Conservation (phyloP, 75 land plant genomes). For the Adiantum capillusveneris region DNA sequence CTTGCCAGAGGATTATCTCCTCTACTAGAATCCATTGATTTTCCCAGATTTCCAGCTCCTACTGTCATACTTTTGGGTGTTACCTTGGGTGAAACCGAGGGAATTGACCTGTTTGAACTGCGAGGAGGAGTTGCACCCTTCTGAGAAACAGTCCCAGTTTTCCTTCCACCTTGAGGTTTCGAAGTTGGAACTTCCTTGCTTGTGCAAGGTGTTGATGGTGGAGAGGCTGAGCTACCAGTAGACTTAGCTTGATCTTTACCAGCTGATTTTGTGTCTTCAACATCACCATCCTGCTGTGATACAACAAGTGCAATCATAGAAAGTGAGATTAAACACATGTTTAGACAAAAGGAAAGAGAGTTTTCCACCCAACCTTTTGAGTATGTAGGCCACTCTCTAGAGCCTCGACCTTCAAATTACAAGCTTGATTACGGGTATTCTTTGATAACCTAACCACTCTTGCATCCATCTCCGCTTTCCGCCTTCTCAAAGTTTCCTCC, state of each 20-base stretch:
- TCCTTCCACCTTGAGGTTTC: not conserved
- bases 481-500: conserved; percentile 71
- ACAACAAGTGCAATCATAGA: not conserved
- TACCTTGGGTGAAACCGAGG: not conserved
- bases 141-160: not conserved
- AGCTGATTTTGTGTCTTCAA: not conserved
- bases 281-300: not conserved
- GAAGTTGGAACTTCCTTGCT: not conserved
- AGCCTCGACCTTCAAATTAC: not conserved
- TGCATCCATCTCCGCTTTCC: conserved; percentile 68
- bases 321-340: not conserved
- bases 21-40: not conserved
- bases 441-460: conserved; percentile 28
- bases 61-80: not conserved
- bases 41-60: not conserved
- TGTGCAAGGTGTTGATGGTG: not conserved
- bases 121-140: conserved; percentile 1
- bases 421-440: not conserved
- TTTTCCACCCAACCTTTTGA: not conserved
- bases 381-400: not conserved
- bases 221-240: not conserved
- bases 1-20: not conserved
- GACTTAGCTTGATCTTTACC: not conserved
- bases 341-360: not conserved
- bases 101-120: not conserved